Conservation (phyloP, 495 filamentous ascomycete species). For the Pyrenopolyporus hunteri region DNA sequence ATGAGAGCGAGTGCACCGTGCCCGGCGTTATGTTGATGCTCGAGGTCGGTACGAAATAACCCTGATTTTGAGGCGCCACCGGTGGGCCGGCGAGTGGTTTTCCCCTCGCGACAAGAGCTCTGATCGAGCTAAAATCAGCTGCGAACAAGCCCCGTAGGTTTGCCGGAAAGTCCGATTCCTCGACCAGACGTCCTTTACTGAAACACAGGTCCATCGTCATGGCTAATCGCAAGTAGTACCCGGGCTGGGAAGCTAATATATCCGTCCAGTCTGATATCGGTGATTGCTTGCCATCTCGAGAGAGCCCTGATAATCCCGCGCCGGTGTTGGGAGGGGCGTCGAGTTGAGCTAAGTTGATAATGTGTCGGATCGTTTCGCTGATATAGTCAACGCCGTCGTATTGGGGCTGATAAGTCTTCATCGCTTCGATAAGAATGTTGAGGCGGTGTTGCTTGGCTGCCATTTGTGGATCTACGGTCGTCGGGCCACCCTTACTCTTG, state of each 20-base stretch:
- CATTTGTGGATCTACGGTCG: constrained; percentile 26
- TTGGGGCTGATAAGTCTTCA: constrained; percentile 46
- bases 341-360: constrained; percentile 42
- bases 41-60: constrained; percentile 17
- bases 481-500: constrained; percentile 20
- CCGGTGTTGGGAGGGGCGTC: constrained; percentile 33
- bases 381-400: constrained; percentile 46
- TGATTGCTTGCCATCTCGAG: constrained; percentile 27
- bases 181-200: constrained; percentile 41
- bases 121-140: constrained; percentile 40
- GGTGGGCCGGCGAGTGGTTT: not conserved
- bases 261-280: constrained; percentile 45
- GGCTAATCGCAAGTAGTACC: constrained; percentile 42
- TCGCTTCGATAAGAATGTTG: constrained; percentile 47
- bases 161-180: constrained; percentile 43
- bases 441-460: constrained; percentile 44
- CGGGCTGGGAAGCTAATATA: constrained; percentile 40
- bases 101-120: constrained; percentile 29
- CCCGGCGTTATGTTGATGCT: constrained; percentile 29
- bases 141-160: constrained; percentile 42
- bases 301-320: constrained; percentile 1
- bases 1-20: constrained; percentile 38
- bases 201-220: constrained; percentile 46
- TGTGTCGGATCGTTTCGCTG: constrained; percentile 45
- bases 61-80: not conserved